phyloP scores from a whole-genome alignment of 2,329 filamentous ascomycete genomes.

The Cercospora beticola region DNA sequence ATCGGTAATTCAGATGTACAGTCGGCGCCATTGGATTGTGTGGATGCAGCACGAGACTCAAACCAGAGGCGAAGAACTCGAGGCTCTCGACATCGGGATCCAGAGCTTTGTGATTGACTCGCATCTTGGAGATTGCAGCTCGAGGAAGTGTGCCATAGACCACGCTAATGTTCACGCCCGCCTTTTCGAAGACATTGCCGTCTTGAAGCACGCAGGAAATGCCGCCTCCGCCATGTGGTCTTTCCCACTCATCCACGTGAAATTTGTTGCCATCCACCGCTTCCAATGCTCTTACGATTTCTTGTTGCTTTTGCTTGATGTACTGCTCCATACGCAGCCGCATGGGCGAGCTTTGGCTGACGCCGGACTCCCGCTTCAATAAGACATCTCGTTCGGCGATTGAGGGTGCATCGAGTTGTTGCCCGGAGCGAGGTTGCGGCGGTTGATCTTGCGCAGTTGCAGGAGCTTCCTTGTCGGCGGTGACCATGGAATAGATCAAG shows the following conservation, averaged over 20 bases:
- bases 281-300: conserved; percentile 81
- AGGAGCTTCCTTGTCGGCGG: conserved; percentile 37
- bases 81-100: conserved; percentile 75
- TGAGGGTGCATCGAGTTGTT: conserved; percentile 59
- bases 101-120: conserved; percentile 89
- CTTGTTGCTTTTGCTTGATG: conserved; percentile 87
- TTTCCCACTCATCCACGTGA: conserved; percentile 79
- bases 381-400: conserved; percentile 84
- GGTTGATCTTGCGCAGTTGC: conserved; percentile 7
- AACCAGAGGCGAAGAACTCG: conserved; percentile 91
- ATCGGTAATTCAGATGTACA: conserved; percentile 96
- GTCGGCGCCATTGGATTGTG: conserved; percentile 96
- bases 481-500: conserved; percentile 59
- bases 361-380: conserved; percentile 72
- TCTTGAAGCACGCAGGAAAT: conserved; percentile 94
- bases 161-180: conserved; percentile 89
- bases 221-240: conserved; percentile 85
- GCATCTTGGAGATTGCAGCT: conserved; percentile 87
- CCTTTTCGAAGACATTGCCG: conserved; percentile 96
- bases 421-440: conserved; percentile 18
- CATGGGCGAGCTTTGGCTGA: conserved; percentile 84
- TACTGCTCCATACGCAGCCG: conserved; percentile 96
- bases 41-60: conserved; percentile 91
- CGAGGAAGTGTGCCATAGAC: conserved; percentile 90
- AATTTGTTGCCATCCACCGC: conserved; percentile 81